A percentile compares a stretch with the other conserved stretches of the same genome.
These are phyloP conservation scores for Aspergillus tamarii DNA, from an alignment of 2,329 filamentous ascomycete genomes.

Conservation along the genomic window DNA sequence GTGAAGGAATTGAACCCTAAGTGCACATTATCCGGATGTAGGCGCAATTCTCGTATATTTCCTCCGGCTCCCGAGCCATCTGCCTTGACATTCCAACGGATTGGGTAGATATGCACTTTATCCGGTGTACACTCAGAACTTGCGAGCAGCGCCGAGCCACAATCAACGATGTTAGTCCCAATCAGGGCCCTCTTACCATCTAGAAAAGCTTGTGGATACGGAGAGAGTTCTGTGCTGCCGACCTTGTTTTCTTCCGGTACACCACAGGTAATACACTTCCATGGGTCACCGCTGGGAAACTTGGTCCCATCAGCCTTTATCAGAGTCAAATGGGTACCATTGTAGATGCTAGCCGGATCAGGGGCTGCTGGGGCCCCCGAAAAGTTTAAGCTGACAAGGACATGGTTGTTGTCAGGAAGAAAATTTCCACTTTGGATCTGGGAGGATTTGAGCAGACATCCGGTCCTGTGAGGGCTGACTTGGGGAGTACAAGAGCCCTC, in stretches of 20 bases:
- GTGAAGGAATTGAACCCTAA: constrained; percentile 48
- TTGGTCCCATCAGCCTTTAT: constrained; percentile 46
- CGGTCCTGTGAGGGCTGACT: constrained; percentile 42
- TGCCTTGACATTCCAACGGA: constrained; percentile 39
- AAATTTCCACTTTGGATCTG: constrained; percentile 41
- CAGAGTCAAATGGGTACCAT: constrained; percentile 47
- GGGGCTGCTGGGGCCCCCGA: constrained; percentile 46
- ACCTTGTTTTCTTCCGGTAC: constrained; percentile 38
- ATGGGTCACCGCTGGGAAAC: constrained; percentile 50
- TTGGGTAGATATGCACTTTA: constrained; percentile 44
- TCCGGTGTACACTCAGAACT: constrained; percentile 44
- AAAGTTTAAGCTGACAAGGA: constrained; percentile 46
- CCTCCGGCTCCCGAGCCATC: constrained; percentile 39
- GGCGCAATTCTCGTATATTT: constrained; percentile 46
- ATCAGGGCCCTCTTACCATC: constrained; percentile 42
- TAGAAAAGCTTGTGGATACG: constrained; percentile 51
- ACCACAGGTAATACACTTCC: constrained; percentile 54
- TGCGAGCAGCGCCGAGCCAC: constrained; percentile 35
- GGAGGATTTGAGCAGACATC: constrained; percentile 37
- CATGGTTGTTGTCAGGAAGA: constrained; percentile 48
- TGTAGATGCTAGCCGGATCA: constrained; percentile 47
- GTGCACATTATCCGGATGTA: constrained; percentile 52
- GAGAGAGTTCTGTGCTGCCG: constrained; percentile 24
- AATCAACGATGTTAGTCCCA: constrained; percentile 40
- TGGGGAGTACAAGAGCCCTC: constrained; percentile 37